These are phyloP conservation scores for Phytophthora sansomeana DNA, from an alignment of 352 stramenopile genomes.

Conservation along the genomic window DNA sequence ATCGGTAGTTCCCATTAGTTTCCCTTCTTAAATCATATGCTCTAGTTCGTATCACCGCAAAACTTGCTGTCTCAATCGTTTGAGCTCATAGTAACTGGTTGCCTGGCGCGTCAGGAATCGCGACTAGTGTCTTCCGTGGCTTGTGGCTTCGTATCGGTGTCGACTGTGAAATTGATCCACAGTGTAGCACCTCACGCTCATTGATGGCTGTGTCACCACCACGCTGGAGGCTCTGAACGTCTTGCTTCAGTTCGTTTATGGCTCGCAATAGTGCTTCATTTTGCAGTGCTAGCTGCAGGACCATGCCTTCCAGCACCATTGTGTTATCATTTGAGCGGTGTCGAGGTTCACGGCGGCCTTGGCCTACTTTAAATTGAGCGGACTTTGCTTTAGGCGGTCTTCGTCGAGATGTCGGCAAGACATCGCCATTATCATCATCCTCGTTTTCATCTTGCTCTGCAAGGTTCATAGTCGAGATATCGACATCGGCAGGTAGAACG, in stretches of 20 bases:
- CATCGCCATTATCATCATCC: not conserved
- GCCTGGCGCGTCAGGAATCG: conserved; percentile 13
- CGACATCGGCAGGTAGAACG: conserved; percentile 15
- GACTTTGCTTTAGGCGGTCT: not conserved
- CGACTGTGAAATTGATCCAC: not conserved
- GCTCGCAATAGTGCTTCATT: conserved; percentile 61
- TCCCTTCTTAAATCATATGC: conserved; percentile 19
- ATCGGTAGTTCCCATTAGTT: conserved; percentile 17
- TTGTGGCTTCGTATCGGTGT: conserved; percentile 9
- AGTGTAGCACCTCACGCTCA: conserved; percentile 18
- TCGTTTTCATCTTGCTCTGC: conserved; percentile 15
- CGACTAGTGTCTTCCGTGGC: conserved; percentile 13
- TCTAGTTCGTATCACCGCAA: conserved; percentile 4
- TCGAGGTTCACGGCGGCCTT: not conserved
- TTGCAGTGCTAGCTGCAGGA: conserved; percentile 64
- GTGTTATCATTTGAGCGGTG: conserved; percentile 25
- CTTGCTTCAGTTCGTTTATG: conserved; percentile 50
- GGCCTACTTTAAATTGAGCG: not conserved
- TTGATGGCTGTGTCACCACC: conserved; percentile 4
- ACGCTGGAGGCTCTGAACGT: conserved; percentile 37
- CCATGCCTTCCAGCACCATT: conserved; percentile 62
- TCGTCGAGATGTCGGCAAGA: not conserved
- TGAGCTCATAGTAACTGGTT: conserved; percentile 16
- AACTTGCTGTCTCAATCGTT: not conserved
- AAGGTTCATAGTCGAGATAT: not conserved